Conservation (phyloP, 768 basidiomycete genomes). For the Hericium alpestre region DNA sequence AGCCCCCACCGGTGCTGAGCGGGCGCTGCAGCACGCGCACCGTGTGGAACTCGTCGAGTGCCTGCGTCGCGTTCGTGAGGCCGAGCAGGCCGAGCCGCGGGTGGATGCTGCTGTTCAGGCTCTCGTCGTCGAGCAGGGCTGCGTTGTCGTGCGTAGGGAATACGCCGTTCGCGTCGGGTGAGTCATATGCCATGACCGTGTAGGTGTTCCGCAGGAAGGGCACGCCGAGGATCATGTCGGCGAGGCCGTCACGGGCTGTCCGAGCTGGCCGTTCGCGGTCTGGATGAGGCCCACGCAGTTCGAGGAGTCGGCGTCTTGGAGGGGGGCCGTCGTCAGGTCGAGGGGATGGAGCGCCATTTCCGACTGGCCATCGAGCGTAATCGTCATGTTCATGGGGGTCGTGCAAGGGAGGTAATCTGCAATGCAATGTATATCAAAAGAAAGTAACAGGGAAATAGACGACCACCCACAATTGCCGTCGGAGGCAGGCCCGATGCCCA, state of each 20-base stretch:
- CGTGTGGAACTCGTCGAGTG: constrained; percentile 56
- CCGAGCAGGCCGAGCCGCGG: constrained; percentile 51
- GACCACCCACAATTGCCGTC: constrained; percentile 54
- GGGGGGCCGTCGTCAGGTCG: constrained; percentile 49
- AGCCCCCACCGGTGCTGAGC: constrained; percentile 18
- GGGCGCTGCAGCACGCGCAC: constrained; percentile 61
- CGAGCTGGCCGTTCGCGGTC: constrained; percentile 34
- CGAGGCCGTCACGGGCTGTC: constrained; percentile 25
- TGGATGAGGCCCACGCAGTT: constrained; percentile 64
- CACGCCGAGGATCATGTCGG: constrained; percentile 71
- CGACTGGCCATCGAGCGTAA: constrained; percentile 49
- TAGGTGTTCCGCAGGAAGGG: constrained; percentile 72
- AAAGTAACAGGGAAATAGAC: not conserved
- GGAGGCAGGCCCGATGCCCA: constrained; percentile 45
- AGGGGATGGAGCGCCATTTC: constrained; percentile 64
- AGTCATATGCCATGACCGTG: constrained; percentile 61
- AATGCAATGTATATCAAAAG: constrained; percentile 3
- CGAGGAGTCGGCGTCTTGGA: constrained; percentile 29
- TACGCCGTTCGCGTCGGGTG: constrained; percentile 32
- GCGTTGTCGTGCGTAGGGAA: constrained; percentile 26
- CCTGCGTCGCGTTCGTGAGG: constrained; percentile 51
- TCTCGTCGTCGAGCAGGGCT: constrained; percentile 6
- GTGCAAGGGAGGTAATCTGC: constrained; percentile 68
- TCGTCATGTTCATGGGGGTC: constrained; percentile 60
- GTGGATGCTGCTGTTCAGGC: constrained; percentile 7